phyloP scores from a whole-genome alignment of 441 rosid genomes.

The Erysimum cheiri region DNA sequence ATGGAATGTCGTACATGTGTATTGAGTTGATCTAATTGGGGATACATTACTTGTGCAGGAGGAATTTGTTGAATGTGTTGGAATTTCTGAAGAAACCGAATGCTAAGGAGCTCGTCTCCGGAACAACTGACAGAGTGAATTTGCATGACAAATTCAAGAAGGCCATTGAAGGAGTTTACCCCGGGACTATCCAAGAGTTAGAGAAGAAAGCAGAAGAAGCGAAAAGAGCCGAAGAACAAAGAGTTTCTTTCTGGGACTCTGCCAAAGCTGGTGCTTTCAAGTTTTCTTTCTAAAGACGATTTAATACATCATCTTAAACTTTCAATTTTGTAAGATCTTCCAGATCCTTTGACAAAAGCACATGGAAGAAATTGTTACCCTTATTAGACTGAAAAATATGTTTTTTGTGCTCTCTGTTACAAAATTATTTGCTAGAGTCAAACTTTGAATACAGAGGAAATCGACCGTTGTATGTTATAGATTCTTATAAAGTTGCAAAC shows the following conservation, averaged over 20 bases:
- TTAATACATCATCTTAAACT: background rate
- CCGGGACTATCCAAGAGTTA: slow-evolving; percentile 65
- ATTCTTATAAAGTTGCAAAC: slow-evolving; percentile 8
- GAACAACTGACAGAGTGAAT: slow-evolving; percentile 81
- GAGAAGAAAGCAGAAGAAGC: slow-evolving; percentile 64
- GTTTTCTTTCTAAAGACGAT: slow-evolving; percentile 62
- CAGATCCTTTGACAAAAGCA: background rate
- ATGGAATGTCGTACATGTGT: background rate
- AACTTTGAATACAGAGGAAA: slow-evolving; percentile 9
- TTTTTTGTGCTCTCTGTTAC: slow-evolving; percentile 6
- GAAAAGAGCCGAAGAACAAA: slow-evolving; percentile 56
- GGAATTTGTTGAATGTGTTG: slow-evolving; percentile 78
- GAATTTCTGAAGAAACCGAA: slow-evolving; percentile 90
- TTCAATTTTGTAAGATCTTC: background rate
- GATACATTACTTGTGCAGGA: slow-evolving; percentile 57
- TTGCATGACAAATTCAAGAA: slow-evolving; percentile 76
- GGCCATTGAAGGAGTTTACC: slow-evolving; percentile 66
- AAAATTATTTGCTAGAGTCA: background rate
- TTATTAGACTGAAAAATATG: background rate
- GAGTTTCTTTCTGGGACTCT: slow-evolving; percentile 88
- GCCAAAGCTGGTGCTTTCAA: slow-evolving; percentile 86
- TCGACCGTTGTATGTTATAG: slow-evolving; percentile 22
- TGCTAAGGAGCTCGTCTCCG: slow-evolving; percentile 83
- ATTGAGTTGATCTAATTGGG: slow-evolving; percentile 25
- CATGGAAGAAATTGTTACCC: background rate